Conservation (phyloP, 106 monocot genomes). For the Dactylorhiza incarnata region DNA sequence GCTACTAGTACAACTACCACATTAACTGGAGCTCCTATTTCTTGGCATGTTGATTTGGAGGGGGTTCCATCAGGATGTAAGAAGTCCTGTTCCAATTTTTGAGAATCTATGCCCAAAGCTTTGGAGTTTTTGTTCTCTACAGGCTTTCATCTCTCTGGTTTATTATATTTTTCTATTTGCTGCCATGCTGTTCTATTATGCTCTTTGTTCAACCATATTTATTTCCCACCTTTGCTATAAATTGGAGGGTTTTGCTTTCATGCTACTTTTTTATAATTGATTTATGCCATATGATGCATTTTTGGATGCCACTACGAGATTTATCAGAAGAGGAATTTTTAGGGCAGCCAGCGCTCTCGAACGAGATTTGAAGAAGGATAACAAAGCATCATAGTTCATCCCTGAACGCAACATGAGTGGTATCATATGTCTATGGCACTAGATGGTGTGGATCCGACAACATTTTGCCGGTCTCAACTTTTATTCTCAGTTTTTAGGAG, state of each 20-base stretch:
- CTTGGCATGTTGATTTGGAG: slow-evolving; percentile 78
- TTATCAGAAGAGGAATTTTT: no score
- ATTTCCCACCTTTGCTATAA: background rate
- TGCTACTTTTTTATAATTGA: background rate
- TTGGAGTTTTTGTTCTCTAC: background rate
- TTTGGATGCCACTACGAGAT: no score
- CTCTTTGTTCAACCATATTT: background rate
- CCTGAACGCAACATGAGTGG: no score
- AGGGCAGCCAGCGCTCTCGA: no score
- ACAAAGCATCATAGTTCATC: no score
- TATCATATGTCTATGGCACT: no score
- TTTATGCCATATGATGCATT: background rate
- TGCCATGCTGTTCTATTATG: background rate
- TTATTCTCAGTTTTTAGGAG: no score
- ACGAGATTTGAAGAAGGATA: no score
- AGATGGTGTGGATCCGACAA: no score
- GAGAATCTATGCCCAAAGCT: background rate
- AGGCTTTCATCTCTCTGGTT: slow-evolving; percentile 1
- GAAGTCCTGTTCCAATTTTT: slow-evolving; percentile 12
- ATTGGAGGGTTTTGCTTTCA: background rate
- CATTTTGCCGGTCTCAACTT: no score
- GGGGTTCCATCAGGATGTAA: slow-evolving; percentile 88
- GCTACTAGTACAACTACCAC: slow-evolving; percentile 30
- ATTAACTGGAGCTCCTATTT: slow-evolving; percentile 41
- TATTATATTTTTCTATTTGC: background rate